Evolutionary conservation across 2,329 filamentous ascomycete species (phyloP), one percentile per base, ranked within the genome.

Genomic region (Neonectria faginata): DNA sequence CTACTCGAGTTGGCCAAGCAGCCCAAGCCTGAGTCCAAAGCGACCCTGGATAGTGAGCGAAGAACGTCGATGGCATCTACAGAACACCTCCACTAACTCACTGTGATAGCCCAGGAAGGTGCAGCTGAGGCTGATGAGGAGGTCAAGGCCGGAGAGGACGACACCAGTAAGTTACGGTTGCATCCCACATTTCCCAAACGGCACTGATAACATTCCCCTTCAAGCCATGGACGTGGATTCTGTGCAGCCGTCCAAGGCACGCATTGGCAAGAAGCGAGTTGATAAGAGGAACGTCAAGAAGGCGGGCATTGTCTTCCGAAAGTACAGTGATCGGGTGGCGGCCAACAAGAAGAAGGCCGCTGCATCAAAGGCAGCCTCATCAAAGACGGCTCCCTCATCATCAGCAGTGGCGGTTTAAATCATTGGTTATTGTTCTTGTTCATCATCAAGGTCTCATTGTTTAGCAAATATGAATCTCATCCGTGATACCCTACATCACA

Each of bases 1-100:
- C 85, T 97, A 65, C 85, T 94, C 75, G 93, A 94, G 77, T 79
- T 97, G 72, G 92, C 91, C 51, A 85, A 90, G 62, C 89, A 94
- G 76, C 90, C 92, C 65, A 93, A 92, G 78, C 89, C 92, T n/a
- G 78, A 81, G 70, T 76, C 80, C 57, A 82, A 88, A 68, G 79
- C 85, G 70, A 82, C 81, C 60, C 85, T 87, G 77, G 80, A 83
- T 56, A 77, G 75, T 70, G 75, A 80, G 71, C 60, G 48, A 58
- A 42, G 47, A 53, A 25, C 27, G 5, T 31, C 12, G 14, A 55
- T 16, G 10, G 22, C n/a, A 29, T 27, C 18, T 4, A 31, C 3
- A 12, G 5, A 48, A 20, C 36, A 33, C 25, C 14, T 8, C 25
- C 20, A 39, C 66, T 72, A 56, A 73, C 42, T 27, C 18, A 29